phyloP scores from a whole-genome alignment of 2,329 filamentous ascomycete genomes.

The Pseudocercospora fuligena region DNA sequence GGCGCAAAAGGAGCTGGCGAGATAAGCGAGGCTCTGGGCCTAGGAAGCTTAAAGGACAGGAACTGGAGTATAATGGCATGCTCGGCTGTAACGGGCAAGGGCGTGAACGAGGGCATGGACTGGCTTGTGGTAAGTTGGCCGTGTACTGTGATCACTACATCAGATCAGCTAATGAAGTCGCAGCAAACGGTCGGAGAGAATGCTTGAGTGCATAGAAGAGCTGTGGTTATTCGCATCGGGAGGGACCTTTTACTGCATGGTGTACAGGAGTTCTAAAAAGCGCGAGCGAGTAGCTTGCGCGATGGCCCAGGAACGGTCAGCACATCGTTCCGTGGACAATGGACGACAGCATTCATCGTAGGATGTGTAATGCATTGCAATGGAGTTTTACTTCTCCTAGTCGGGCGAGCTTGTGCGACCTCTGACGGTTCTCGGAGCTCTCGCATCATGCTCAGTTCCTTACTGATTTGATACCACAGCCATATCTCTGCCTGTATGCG shows the following conservation, averaged over 20 bases:
- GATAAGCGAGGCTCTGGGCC: conserved; percentile 88
- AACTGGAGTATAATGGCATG: conserved; percentile 99
- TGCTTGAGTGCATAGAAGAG: conserved; percentile 19
- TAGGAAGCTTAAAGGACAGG: conserved; percentile 89
- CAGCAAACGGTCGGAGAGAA: conserved; percentile 36
- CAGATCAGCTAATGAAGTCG: conserved; percentile 12
- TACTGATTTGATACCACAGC: too few relatives aligned
- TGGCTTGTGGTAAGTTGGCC: conserved; percentile 81
- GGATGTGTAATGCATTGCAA: conserved; percentile 9
- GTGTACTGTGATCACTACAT: background rate
- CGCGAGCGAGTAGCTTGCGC: background rate
- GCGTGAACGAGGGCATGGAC: conserved; percentile 97
- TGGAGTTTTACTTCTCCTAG: background rate
- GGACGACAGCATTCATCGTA: conserved; percentile 8
- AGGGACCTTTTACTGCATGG: conserved; percentile 36
- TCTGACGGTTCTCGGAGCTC: too few relatives aligned
- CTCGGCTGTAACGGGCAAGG: conserved; percentile 91
- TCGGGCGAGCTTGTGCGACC: too few relatives aligned
- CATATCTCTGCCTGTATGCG: too few relatives aligned
- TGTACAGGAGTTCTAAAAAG: conserved; percentile 7
- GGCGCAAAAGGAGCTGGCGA: conserved; percentile 95
- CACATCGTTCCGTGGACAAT: background rate
- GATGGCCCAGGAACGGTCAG: background rate
- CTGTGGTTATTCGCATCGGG: conserved; percentile 4
- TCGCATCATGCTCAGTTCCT: too few relatives aligned